phyloP scores from a whole-genome alignment of 2,329 filamentous ascomycete species.

The Stromatinia cepivora region DNA sequence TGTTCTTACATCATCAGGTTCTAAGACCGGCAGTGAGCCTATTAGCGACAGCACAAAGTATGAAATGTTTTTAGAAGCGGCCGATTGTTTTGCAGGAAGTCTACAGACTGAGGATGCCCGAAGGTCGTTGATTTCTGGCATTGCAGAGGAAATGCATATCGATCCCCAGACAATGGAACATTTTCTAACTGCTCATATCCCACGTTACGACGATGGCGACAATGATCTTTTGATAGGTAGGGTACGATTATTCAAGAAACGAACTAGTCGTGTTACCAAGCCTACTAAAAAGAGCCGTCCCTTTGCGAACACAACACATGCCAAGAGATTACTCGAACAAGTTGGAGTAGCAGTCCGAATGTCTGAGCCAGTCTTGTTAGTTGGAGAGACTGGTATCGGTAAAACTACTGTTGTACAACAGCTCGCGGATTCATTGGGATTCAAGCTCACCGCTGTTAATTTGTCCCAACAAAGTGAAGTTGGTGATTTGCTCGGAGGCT shows the following conservation, averaged over 20 bases:
- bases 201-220: conserved; percentile 64
- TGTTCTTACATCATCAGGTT: conserved; percentile 61
- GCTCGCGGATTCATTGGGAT: conserved; percentile 77
- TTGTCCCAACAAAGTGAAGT: conserved; percentile 97
- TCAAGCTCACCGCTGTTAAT: conserved; percentile 90
- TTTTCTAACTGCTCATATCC: conserved; percentile 71
- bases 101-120: conserved; percentile 66
- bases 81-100: conserved; percentile 88
- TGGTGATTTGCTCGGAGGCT: conserved; percentile 91
- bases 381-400: conserved; percentile 98
- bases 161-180: conserved; percentile 79
- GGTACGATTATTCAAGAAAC: conserved; percentile 56
- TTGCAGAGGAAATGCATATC: conserved; percentile 86
- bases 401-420: conserved; percentile 97
- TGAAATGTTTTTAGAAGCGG: conserved; percentile 87
- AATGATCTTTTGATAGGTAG: conserved; percentile 64
- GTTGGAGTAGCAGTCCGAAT: conserved; percentile 80
- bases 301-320: conserved; percentile 88
- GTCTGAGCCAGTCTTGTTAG: conserved; percentile 85
- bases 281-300: conserved; percentile 58
- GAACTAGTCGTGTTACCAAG: conserved; percentile 48
- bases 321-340: conserved; percentile 81
- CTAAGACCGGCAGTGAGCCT: conserved; percentile 66
- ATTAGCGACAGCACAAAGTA: conserved; percentile 72
- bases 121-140: conserved; percentile 60